Evolutionary conservation across 2,329 filamentous ascomycete genomes (phyloP), one percentile per base, ranked within the genome.

Genomic region (Phoma herbarum): DNA sequence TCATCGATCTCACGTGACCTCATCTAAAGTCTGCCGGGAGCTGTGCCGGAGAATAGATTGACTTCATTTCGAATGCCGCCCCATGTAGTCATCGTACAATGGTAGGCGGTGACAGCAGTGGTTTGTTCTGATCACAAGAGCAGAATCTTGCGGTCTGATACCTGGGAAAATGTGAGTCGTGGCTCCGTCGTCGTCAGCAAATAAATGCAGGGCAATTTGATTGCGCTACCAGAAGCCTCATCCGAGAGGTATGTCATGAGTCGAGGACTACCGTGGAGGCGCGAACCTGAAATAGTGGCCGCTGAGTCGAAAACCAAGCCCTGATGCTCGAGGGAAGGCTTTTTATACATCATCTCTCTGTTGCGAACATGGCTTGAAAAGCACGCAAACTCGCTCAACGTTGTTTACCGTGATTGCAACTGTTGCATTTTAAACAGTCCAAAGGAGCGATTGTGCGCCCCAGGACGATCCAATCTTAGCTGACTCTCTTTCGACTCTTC

Each of bases 21-120:
- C 50, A 62, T 64, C 33, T 62, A 53, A 9, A 47, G 47, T 31
- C 16, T 26, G 39, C 60, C 55, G 51, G 57, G 49, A 48, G 44
- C 33, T 37, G 52, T 46, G 44, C 51, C 49, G 64, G 59, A 52
- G 63, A 66, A 63, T 69, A 69, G 59, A 68, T 62, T 68, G 54
- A 49, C 16, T 39, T 54, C 39, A 54, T 59, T 50, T 59, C 50
- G 41, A 16, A 33, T 39, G 29, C n/a, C 18, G 44, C 29, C 18
- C 18, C 29, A 41, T 33, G 18, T 26, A 29, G 42, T 18, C 18
- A 25, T 41, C 12, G 25, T 31, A 31, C 12, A 35, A 35, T 18
- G 42, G 12, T n/a, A 23, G 33, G 41, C 26, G n/a, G 23, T 18
- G 33, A 46, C 39, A 42, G 26, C n/a, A 29, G 6, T 39, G 20